A percentile compares a stretch with the other conserved stretches of the same genome.
These are phyloP conservation scores for Pterula multifida DNA, from an alignment of 1,284 basidiomycete genomes.

Conservation along the genomic window DNA sequence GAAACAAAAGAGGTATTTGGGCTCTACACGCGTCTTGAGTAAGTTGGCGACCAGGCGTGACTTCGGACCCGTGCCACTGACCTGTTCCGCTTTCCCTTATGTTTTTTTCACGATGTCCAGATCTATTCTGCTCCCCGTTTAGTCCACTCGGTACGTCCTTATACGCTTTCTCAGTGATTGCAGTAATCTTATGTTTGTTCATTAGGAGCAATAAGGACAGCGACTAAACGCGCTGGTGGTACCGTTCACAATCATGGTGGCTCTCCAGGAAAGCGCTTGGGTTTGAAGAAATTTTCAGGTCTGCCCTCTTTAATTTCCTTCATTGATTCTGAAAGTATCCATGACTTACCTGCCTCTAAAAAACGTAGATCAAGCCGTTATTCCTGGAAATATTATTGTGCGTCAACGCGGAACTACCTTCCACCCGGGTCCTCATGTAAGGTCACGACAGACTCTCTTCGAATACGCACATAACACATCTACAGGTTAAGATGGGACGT, in stretches of 20 bases:
- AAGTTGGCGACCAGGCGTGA: background rate
- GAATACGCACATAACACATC: slow-evolving; percentile 10
- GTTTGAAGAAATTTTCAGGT: slow-evolving; percentile 93
- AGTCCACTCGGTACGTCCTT: background rate
- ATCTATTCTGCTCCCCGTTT: background rate
- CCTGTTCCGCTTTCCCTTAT: background rate
- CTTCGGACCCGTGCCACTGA: background rate
- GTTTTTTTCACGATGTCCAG: background rate
- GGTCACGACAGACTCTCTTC: slow-evolving; percentile 14
- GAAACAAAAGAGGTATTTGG: slow-evolving; percentile 8
- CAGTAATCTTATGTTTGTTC: background rate
- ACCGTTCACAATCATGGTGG: slow-evolving; percentile 85
- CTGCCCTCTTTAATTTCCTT: slow-evolving; percentile 13
- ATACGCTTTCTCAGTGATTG: background rate
- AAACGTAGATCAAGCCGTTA: slow-evolving; percentile 63
- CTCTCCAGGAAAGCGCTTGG: slow-evolving; percentile 82
- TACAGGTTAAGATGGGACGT: slow-evolving; percentile 76
- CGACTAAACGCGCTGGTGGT: slow-evolving; percentile 91
- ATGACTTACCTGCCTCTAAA: too few relatives aligned
- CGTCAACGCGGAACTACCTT: slow-evolving; percentile 85
- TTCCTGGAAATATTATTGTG: slow-evolving; percentile 89
- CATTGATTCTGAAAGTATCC: too few relatives aligned
- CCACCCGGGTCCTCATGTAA: slow-evolving; percentile 84
- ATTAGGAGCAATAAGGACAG: slow-evolving; percentile 68
- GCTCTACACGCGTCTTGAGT: background rate